Evolutionary conservation across 2,329 filamentous ascomycete genomes (phyloP).

Genomic region (Cryphonectria naterciae): DNA sequence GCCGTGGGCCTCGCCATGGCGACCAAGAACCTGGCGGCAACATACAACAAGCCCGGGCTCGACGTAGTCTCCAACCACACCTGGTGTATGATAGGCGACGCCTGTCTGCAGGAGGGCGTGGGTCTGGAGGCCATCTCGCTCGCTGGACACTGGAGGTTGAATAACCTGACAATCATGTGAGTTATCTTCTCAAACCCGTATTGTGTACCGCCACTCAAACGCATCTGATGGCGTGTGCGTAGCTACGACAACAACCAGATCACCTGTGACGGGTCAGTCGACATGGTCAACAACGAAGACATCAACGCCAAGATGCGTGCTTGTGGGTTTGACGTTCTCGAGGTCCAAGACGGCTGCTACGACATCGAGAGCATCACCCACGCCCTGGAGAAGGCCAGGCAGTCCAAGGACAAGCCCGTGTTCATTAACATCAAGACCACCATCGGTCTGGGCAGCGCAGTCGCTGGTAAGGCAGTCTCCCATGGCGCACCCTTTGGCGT

Average conservation of each 20-base stretch:
- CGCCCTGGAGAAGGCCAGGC: slow-evolving; percentile 48
- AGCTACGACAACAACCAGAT: slow-evolving; percentile 61
- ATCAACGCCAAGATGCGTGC: slow-evolving; percentile 59
- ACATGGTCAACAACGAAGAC: slow-evolving; percentile 57
- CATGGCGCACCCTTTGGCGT: slow-evolving; percentile 62
- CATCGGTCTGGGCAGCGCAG: slow-evolving; percentile 56
- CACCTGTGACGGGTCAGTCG: slow-evolving; percentile 58
- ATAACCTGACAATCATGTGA: slow-evolving; percentile 54
- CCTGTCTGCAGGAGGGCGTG: slow-evolving; percentile 60
- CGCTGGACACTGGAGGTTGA: slow-evolving; percentile 54
- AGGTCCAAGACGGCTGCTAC: slow-evolving; percentile 53
- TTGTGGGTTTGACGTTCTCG: slow-evolving; percentile 56
- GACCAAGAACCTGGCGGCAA: slow-evolving; percentile 54
- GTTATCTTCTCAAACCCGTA: background rate
- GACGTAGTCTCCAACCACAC: slow-evolving; percentile 53
- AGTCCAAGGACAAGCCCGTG: slow-evolving; percentile 49
- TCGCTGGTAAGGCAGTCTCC: slow-evolving; percentile 53
- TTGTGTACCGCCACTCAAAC: no score
- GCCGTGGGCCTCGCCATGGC: slow-evolving; percentile 61
- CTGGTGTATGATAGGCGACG: slow-evolving; percentile 60
- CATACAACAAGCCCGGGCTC: slow-evolving; percentile 53
- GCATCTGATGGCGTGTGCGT: background rate
- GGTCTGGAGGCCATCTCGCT: slow-evolving; percentile 57
- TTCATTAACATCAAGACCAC: slow-evolving; percentile 62
- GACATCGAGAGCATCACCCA: slow-evolving; percentile 51